A percentile compares a stretch with the other conserved stretches of the same genome.
Evolutionary conservation across 306 rosid genomes (phyloP).

Genomic region (Rosa rugosa): DNA sequence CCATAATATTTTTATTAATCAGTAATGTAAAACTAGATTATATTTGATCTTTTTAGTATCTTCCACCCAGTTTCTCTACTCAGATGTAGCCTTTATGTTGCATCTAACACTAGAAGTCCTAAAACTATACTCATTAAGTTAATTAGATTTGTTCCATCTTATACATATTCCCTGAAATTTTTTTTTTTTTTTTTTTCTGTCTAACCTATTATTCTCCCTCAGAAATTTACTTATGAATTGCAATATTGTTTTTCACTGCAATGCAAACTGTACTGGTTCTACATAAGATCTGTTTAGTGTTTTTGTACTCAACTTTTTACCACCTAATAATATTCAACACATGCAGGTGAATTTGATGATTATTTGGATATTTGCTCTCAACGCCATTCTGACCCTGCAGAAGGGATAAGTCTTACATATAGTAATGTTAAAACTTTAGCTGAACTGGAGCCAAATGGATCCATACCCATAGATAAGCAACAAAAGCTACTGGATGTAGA

Average conservation of each 20-base stretch:
- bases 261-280: not conserved
- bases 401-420: conserved; percentile 59
- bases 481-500: conserved; percentile 64
- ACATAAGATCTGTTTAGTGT: not conserved
- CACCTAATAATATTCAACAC: conserved; percentile 15
- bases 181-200: not conserved
- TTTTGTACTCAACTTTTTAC: conserved; percentile 3
- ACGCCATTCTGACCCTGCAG: conserved; percentile 46
- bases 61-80: not conserved
- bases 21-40: not conserved
- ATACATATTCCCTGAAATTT: not conserved
- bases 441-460: conserved; percentile 69
- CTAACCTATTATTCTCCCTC: not conserved
- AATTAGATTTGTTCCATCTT: conserved; percentile 4
- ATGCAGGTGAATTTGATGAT: conserved; percentile 91
- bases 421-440: conserved; percentile 41
- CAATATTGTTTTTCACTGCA: not conserved
- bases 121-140: not conserved
- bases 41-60: not conserved
- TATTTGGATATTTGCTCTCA: conserved; percentile 60
- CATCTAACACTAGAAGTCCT: not conserved
- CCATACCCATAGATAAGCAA: conserved; percentile 42
- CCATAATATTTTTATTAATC: not conserved
- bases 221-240: not conserved
- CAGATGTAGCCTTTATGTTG: not conserved